Conservation (phyloP, 176 grass and related monocot genomes). For the Dactylis glomerata region DNA sequence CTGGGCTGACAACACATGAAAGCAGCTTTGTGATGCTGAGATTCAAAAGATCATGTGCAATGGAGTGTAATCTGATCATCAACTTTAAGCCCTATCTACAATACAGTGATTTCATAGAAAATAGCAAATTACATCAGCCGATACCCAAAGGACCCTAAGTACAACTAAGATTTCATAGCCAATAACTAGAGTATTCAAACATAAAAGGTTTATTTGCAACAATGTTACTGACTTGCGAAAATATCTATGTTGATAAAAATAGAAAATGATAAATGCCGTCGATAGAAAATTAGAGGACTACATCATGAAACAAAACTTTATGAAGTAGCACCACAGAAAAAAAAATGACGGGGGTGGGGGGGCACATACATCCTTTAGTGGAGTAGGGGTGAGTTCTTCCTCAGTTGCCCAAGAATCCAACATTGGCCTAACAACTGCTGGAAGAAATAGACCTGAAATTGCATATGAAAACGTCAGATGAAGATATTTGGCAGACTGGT, state of each 20-base stretch:
- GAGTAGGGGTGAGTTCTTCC: constrained; percentile 63
- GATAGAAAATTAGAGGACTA: neutral
- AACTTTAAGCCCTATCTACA: neutral
- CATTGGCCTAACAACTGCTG: constrained; percentile 84
- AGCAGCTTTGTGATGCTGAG: neutral
- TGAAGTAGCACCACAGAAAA: neutral
- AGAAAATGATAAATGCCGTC: neutral
- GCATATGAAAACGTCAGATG: constrained; percentile 18
- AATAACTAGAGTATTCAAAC: neutral
- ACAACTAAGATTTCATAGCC: neutral
- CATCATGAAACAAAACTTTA: neutral
- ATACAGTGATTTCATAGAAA: neutral
- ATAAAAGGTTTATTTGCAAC: neutral
- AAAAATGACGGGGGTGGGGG: neutral
- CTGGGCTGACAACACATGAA: neutral
- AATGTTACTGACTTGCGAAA: neutral
- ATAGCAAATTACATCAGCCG: too few species aligned
- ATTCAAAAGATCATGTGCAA: neutral
- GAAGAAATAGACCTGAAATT: constrained; percentile 90
- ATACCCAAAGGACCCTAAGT: neutral
- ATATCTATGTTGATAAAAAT: neutral
- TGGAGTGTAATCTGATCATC: neutral
- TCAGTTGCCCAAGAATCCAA: constrained; percentile 84
- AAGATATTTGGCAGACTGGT: neutral
- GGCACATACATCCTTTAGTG: constrained; percentile 70